Evolutionary conservation across 805 yeast genomes (phyloP), one percentile per base, ranked within the genome.

Genomic region (Starmerella bombi): DNA sequence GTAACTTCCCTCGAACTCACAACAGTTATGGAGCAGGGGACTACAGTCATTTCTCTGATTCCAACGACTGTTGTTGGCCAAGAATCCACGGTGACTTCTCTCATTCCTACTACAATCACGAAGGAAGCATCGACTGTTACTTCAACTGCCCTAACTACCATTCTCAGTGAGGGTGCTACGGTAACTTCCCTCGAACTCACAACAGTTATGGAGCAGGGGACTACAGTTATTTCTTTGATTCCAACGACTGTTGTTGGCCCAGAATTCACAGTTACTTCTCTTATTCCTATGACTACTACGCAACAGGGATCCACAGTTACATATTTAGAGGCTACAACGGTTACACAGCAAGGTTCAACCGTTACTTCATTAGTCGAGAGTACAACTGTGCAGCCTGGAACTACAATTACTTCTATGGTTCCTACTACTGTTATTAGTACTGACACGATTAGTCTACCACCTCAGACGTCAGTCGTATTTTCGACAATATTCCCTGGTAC

Each of bases 401-500:
- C 34, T 9, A 37, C 41, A 4, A 33, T 37, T 15, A 30, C 34
- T 7, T 29, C 32, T 29, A 4, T 37, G 30, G 21, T 30, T 1
- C 40, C 35, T 7, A 30, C 40, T 3, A 38, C 31, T 25, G 34
- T 32, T 5, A 18, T 32, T 10, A 8, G n/a, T 17, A 34, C 46
- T 1, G 41, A 31, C 25, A 12, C 21, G 4, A 12, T 30, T 12
- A 34, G 44, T 3, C 12, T 32, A 5, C 44, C 50, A 1, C 45
- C 16, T 8, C 36, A 43, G 32, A 46, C 45, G 3, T 32, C 40
- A 2, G 41, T 41, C 18, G 23, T 37, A 8, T 37, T 27, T 17
- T 35, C 49, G 2, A 42, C 47, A 2, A 37, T 46, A 6, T 21
- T n/a, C 4, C 43, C 32, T 9, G 44, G 48, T 1, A 43, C 50